Evolutionary conservation across 2,329 filamentous ascomycete species (phyloP), one percentile per base, ranked within the genome.

Genomic region (Fusarium domesticum): DNA sequence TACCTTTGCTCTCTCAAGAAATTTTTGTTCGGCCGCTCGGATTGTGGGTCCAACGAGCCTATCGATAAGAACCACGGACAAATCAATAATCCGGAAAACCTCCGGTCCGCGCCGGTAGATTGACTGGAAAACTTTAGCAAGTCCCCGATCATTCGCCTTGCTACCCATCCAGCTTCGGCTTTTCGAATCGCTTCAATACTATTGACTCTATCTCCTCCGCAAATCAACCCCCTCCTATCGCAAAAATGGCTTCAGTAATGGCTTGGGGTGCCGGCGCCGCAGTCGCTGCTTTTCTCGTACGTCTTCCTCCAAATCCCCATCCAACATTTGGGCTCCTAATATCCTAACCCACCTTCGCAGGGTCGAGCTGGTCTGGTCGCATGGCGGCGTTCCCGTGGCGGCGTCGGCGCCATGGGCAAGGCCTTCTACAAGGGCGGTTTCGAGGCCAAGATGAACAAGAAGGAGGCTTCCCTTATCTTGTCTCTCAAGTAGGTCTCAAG

Each of bases 341-440:
- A 35, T 18, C 35, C 43, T 56, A 54, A 59, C 31, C 16, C 2
- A n/a, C 17, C 43, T 41, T 45, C 40, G 32, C 61, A 96, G 90
- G 92, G 93, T 56, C 89, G 93, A 64, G 92, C 93, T 48, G 92
- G 91, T 60, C 80, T 95, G 31, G 87, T 97, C 61, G 93, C 93
- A 58, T 81, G 91, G 68, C 84, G 91, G 53, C 83, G 89, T 61
- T 95, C 86, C 48, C 80, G 87, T 51, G 87, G 87, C 51, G 85
- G 85, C 53, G 76, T 87, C 37, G 87, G 86, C 55, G 84, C 87
- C 28, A 74, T 96, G 58, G 93, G 93, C 60, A 90, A 91, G 69
- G 84, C 90, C 33, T 98, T 90, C 65, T 97, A 96, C 78, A 98
- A 97, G 71, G 93, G 93, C 57, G 93, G 93, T n/a, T 98, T 98